phyloP scores from a whole-genome alignment of 306 rosid genomes.

The Ochetophila trinervis region DNA sequence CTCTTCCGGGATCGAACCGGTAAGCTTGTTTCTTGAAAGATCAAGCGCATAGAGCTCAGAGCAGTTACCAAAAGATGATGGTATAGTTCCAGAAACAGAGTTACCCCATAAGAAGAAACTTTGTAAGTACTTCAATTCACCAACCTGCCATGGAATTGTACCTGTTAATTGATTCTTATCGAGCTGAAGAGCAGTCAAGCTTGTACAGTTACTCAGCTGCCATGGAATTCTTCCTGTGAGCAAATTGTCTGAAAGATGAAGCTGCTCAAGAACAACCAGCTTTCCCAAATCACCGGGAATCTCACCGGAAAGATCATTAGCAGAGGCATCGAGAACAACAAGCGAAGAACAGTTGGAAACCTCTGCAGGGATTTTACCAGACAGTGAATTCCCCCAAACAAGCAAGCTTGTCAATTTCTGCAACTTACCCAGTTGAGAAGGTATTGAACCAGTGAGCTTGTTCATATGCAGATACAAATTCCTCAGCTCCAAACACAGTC shows the following conservation, averaged over 20 bases:
- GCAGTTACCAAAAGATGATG: conserved; percentile 85
- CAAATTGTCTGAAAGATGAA: conserved; percentile 83
- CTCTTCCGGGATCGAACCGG: conserved; percentile 88
- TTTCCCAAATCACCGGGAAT: conserved; percentile 83
- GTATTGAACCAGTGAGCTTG: conserved; percentile 73
- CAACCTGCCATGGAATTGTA: conserved; percentile 74
- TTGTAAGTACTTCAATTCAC: conserved; percentile 65
- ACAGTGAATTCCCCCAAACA: conserved; percentile 74
- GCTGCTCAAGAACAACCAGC: conserved; percentile 72
- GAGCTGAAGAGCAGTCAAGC: conserved; percentile 84
- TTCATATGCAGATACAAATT: conserved; percentile 79
- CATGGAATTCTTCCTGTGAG: conserved; percentile 65
- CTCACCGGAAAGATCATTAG: conserved; percentile 68
- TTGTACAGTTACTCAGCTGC: conserved; percentile 85
- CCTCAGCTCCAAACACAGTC: conserved; percentile 75
- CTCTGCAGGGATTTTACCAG: conserved; percentile 78
- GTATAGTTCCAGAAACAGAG: conserved; percentile 77
- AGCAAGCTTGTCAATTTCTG: conserved; percentile 77
- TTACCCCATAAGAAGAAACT: conserved; percentile 93
- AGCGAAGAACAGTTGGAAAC: conserved; percentile 84
- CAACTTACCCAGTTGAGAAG: conserved; percentile 69
- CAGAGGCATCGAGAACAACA: conserved; percentile 74
- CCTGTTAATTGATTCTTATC: conserved; percentile 94
- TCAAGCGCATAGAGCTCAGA: conserved; percentile 88
- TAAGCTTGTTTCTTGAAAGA: conserved; percentile 87